A percentile compares a stretch with the other conserved stretches of the same genome.
phyloP scores from a whole-genome alignment of 805 yeast genomes.

The Cyberlindnera saturnus region DNA sequence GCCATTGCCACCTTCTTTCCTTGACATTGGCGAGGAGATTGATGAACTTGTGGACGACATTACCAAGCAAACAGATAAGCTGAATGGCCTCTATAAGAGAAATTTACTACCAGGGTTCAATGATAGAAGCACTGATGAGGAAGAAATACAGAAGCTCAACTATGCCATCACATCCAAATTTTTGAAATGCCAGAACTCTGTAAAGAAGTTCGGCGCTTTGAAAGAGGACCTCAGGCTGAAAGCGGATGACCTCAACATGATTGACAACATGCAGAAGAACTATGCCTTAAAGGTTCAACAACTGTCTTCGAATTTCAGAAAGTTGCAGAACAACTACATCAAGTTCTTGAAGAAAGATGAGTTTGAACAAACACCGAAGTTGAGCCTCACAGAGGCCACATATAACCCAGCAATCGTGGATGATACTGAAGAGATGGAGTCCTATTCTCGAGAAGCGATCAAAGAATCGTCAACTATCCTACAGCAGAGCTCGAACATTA shows the following conservation, averaged over 20 bases:
- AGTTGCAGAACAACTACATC: slow-evolving; percentile 84
- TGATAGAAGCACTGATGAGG: slow-evolving; percentile 72
- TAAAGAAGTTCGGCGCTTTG: slow-evolving; percentile 56
- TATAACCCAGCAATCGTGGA: slow-evolving; percentile 27
- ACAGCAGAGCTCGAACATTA: slow-evolving; percentile 28
- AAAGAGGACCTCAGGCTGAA: slow-evolving; percentile 26
- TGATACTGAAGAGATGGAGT: slow-evolving; percentile 36
- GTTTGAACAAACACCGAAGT: slow-evolving; percentile 38
- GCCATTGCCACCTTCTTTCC: slow-evolving; percentile 69
- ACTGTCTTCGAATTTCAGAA: slow-evolving; percentile 69
- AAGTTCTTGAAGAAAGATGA: slow-evolving; percentile 80
- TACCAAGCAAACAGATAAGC: slow-evolving; percentile 46
- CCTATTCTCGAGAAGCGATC: slow-evolving; percentile 48
- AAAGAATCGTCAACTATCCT: slow-evolving; percentile 38
- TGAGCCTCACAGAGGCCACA: slow-evolving; percentile 5
- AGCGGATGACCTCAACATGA: slow-evolving; percentile 51
- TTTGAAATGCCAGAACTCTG: slow-evolving; percentile 70
- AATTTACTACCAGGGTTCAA: slow-evolving; percentile 82
- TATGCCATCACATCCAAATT: slow-evolving; percentile 68
- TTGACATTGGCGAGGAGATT: slow-evolving; percentile 66
- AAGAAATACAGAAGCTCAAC: slow-evolving; percentile 72
- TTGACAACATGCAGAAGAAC: slow-evolving; percentile 75
- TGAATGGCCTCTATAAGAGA: slow-evolving; percentile 70
- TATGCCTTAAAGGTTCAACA: slow-evolving; percentile 84
- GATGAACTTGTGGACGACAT: slow-evolving; percentile 56